Evolutionary conservation across 768 basidiomycete genomes (phyloP).

Genomic region (Mycena crocata): DNA sequence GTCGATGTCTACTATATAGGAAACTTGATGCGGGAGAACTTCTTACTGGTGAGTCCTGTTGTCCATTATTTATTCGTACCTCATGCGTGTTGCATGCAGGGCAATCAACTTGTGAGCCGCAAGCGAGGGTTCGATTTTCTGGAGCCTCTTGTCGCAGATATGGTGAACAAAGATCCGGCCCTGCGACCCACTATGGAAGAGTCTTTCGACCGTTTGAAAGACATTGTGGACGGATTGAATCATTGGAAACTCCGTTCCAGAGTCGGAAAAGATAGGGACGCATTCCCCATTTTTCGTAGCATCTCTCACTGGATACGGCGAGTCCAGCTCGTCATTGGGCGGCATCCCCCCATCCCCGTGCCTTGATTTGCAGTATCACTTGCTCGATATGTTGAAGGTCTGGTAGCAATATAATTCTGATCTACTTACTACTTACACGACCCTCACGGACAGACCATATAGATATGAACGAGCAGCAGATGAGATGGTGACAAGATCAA

Average conservation of each 20-base stretch:
- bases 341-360: slow-evolving; percentile 36
- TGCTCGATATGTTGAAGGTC: no score
- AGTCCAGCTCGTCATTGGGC: slow-evolving; percentile 29
- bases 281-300: slow-evolving; percentile 18
- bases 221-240: slow-evolving; percentile 20
- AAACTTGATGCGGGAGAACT: slow-evolving; percentile 41
- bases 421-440: no score
- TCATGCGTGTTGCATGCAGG: no score
- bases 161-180: slow-evolving; percentile 40
- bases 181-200: slow-evolving; percentile 50
- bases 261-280: slow-evolving; percentile 32
- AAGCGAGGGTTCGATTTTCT: slow-evolving; percentile 35
- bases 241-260: slow-evolving; percentile 46
- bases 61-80: no score
- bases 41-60: slow-evolving; percentile 34
- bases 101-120: slow-evolving; percentile 4
- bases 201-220: slow-evolving; percentile 43
- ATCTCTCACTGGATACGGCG: slow-evolving; percentile 41
- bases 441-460: no score
- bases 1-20: slow-evolving; percentile 50
- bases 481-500: no score
- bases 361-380: no score
- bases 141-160: slow-evolving; percentile 30
- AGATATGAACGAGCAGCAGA: no score
- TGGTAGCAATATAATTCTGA: no score